Evolutionary conservation across 805 yeast species (phyloP).

Genomic region (Candida odintsovae): DNA sequence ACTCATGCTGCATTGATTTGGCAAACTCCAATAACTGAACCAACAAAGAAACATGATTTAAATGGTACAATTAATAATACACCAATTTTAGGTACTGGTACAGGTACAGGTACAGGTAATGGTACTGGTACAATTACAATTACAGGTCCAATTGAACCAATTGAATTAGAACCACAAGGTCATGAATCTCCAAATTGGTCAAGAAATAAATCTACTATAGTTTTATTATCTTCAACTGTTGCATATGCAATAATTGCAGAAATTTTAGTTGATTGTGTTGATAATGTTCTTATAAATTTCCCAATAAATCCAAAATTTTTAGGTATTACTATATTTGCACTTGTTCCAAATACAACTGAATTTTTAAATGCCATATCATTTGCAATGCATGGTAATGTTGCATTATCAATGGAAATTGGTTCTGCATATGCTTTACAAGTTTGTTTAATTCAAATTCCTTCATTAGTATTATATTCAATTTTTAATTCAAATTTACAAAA

Average conservation of each 20-base stretch:
- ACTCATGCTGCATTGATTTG: constrained; percentile 97
- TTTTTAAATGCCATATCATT: constrained; percentile 95
- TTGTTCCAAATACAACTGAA: constrained; percentile 96
- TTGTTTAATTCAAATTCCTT: constrained; percentile 87
- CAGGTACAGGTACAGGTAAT: no score
- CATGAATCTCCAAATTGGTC: constrained; percentile 99
- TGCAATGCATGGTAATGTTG: constrained; percentile 94
- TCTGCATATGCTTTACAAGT: constrained; percentile 97
- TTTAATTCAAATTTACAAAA: constrained; percentile 34
- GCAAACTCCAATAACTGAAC: constrained; percentile 55
- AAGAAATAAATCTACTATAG: constrained; percentile 72
- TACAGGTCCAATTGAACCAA: neutral
- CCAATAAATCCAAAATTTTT: constrained; percentile 88
- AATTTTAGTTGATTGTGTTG: constrained; percentile 90
- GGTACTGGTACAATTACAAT: no score
- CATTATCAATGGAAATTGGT: constrained; percentile 96
- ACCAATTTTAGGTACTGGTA: no score
- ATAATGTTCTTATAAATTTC: constrained; percentile 67
- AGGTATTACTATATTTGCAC: constrained; percentile 90
- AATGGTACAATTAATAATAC: no score
- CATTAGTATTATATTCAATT: constrained; percentile 74
- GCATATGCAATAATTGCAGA: constrained; percentile 93
- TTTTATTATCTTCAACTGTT: constrained; percentile 76
- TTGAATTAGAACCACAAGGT: constrained; percentile 37
- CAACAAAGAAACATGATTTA: constrained; percentile 18